Evolutionary conservation across 495 filamentous ascomycete species (phyloP).

Genomic region (Polyplosphaeria fusca): DNA sequence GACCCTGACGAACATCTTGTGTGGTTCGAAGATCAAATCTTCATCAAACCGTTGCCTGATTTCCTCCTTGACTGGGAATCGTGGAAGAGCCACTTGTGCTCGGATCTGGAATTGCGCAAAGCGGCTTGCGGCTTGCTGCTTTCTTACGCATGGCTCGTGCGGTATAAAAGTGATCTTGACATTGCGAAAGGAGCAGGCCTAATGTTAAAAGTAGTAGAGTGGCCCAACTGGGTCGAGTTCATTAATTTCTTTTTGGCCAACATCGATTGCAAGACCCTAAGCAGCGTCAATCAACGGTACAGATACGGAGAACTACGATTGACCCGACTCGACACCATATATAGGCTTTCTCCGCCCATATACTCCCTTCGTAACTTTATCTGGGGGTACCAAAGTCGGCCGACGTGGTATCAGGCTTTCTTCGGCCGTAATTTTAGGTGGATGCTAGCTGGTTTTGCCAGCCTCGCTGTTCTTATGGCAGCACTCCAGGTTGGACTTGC

Average conservation of each 20-base stretch:
- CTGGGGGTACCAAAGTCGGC: background rate
- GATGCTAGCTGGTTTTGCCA: constrained; percentile 8
- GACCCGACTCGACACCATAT: constrained; percentile 21
- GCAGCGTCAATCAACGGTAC: constrained; percentile 26
- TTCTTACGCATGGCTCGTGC: constrained; percentile 22
- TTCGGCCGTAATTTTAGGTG: constrained; percentile 17
- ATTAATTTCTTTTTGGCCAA: constrained; percentile 3
- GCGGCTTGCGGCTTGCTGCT: constrained; percentile 17
- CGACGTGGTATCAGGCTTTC: constrained; percentile 17
- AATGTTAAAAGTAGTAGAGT: constrained; percentile 6
- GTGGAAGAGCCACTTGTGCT: constrained; percentile 9
- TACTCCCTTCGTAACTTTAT: constrained; percentile 5
- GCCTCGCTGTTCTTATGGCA: constrained; percentile 4
- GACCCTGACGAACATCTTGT: constrained; percentile 19
- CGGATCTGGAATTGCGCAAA: constrained; percentile 6
- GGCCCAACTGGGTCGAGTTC: constrained; percentile 10
- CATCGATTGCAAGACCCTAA: background rate
- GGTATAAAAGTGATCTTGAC: constrained; percentile 13
- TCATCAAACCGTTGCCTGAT: constrained; percentile 18
- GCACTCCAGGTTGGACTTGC: constrained; percentile 17
- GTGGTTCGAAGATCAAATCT: constrained; percentile 3
- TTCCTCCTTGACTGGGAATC: constrained; percentile 4
- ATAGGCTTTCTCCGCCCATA: constrained; percentile 4
- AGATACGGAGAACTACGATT: constrained; percentile 34
- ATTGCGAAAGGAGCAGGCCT: constrained; percentile 13